These are phyloP conservation scores for Penicillium nucicola DNA, from an alignment of 495 filamentous ascomycete species.

Conservation along the genomic window DNA sequence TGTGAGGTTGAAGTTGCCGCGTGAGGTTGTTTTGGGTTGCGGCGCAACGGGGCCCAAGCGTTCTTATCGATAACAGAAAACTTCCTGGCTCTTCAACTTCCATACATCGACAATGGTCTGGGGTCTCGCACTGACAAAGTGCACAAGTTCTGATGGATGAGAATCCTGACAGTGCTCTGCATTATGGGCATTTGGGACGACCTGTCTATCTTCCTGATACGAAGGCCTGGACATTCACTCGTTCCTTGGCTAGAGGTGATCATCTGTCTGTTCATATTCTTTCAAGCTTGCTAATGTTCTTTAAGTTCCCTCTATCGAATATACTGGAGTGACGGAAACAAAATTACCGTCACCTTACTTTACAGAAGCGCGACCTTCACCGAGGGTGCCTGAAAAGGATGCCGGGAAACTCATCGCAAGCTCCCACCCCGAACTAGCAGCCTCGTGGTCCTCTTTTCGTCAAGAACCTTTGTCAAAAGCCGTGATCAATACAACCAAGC, in stretches of 20 bases:
- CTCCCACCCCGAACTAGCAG: slow-evolving; percentile 37
- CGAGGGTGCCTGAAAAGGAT: slow-evolving; percentile 7
- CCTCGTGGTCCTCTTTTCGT: slow-evolving; percentile 28
- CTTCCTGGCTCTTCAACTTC: not conserved
- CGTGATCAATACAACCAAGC: slow-evolving; percentile 23
- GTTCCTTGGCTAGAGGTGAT: slow-evolving; percentile 31
- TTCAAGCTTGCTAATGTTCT: slow-evolving; percentile 8
- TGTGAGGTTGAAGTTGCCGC: slow-evolving; percentile 3
- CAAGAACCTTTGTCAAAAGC: slow-evolving; percentile 31
- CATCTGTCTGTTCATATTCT: not conserved
- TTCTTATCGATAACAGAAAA: slow-evolving; percentile 28
- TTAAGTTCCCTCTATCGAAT: slow-evolving; percentile 24
- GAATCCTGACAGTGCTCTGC: slow-evolving; percentile 47
- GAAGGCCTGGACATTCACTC: slow-evolving; percentile 56
- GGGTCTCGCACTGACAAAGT: slow-evolving; percentile 27
- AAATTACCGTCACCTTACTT: slow-evolving; percentile 23
- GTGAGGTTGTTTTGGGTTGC: slow-evolving; percentile 26
- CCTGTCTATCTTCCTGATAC: slow-evolving; percentile 51
- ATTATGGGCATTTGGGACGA: slow-evolving; percentile 64
- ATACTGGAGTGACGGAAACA: slow-evolving; percentile 34
- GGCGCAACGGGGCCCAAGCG: slow-evolving; percentile 24
- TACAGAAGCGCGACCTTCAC: slow-evolving; percentile 8
- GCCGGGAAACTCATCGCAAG: slow-evolving; percentile 22
- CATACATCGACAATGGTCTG: slow-evolving; percentile 37
- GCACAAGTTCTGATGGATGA: slow-evolving; percentile 62